Evolutionary conservation across 75 land plant genomes (phyloP).

Genomic region (Chamaecyparis obtusa): DNA sequence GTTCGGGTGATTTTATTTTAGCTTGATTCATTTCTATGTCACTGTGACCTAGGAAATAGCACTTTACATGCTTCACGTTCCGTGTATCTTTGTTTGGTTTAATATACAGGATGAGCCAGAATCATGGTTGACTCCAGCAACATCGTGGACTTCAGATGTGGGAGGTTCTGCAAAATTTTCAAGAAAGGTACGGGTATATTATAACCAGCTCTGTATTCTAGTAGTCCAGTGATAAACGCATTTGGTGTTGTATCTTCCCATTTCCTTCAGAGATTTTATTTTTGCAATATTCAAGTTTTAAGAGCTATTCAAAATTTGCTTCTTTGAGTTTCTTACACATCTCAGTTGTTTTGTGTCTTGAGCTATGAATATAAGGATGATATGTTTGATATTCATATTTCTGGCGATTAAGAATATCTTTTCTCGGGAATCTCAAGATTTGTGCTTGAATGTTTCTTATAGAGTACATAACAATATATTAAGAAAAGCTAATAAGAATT

Average conservation of each 20-base stretch:
- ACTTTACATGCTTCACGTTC: background rate
- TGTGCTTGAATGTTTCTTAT: background rate
- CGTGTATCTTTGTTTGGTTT: background rate
- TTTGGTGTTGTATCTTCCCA: background rate
- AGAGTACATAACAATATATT: background rate
- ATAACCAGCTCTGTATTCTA: background rate
- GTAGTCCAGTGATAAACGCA: background rate
- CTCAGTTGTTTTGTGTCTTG: background rate
- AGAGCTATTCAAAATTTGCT: background rate
- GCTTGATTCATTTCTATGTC: background rate
- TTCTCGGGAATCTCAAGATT: background rate
- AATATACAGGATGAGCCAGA: conserved; percentile 19
- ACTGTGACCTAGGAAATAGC: background rate
- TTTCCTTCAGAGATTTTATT: background rate
- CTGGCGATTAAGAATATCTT: background rate
- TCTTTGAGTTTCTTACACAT: background rate
- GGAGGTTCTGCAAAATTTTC: conserved; percentile 6
- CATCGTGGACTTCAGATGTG: conserved; percentile 16
- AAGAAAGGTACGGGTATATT: background rate
- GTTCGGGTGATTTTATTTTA: background rate
- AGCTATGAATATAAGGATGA: background rate
- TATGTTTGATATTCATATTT: background rate
- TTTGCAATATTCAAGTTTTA: background rate
- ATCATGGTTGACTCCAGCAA: conserved; percentile 17
- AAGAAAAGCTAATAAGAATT: background rate